Conservation (phyloP, 1,284 basidiomycete species). For the Mycosarcoma mackinlayi region DNA sequence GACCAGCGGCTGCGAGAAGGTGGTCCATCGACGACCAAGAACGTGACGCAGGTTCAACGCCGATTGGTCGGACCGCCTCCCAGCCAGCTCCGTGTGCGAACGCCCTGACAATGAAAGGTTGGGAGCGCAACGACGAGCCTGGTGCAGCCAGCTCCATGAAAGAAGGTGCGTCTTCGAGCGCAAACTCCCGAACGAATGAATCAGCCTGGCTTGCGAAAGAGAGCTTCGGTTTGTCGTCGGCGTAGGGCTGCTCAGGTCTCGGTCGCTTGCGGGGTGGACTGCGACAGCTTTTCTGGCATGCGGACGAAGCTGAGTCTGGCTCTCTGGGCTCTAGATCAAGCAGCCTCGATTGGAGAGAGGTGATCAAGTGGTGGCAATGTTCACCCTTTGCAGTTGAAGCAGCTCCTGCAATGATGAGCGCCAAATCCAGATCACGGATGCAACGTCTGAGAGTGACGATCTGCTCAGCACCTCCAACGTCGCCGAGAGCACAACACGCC, state of each 20-base stretch:
- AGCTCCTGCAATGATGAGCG: slow-evolving; percentile 83
- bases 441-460: background rate
- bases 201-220: slow-evolving; percentile 13
- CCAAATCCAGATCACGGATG: slow-evolving; percentile 77
- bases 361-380: slow-evolving; percentile 66
- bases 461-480: background rate
- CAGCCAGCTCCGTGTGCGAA: slow-evolving; percentile 72
- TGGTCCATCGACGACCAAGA: slow-evolving; percentile 68
- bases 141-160: slow-evolving; percentile 20
- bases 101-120: slow-evolving; percentile 80
- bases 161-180: slow-evolving; percentile 25
- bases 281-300: background rate
- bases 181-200: slow-evolving; percentile 13
- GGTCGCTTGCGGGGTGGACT: slow-evolving; percentile 8
- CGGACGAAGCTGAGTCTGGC: background rate
- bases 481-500: slow-evolving; percentile 20
- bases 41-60: slow-evolving; percentile 67
- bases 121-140: slow-evolving; percentile 2
- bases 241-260: background rate
- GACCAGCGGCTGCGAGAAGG: slow-evolving; percentile 69
- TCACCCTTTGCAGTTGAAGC: slow-evolving; percentile 16
- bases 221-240: background rate
- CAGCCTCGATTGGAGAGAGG: slow-evolving; percentile 56
- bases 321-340: background rate
- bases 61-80: slow-evolving; percentile 76